phyloP scores from a whole-genome alignment of 176 grass and related monocot species.

The bread wheat (Triticum aestivum) region IWGSC_CS_RefSeq_v2.1 NC_057799.1:66160784-66161283 shows the following conservation, averaged over 20 bases:
- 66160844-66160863: not conserved
- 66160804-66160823: not conserved
- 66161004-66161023: not conserved
- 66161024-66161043: not conserved
- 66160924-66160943: not conserved
- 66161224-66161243: slow-evolving; percentile 71
- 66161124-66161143: slow-evolving; percentile 77
- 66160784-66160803: slow-evolving; percentile 18
- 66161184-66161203: slow-evolving; percentile 48
- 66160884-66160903: too few relatives aligned
- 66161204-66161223: slow-evolving; percentile 64
- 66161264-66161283: slow-evolving; percentile 40
- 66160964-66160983: not conserved
- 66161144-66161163: slow-evolving; percentile 49
- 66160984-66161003: not conserved
- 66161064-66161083: not conserved
- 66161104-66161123: slow-evolving; percentile 53
- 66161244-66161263: slow-evolving; percentile 78
- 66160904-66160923: too few relatives aligned
- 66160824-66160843: slow-evolving; percentile 10
- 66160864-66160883: not conserved
- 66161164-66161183: slow-evolving; percentile 52
- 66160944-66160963: not conserved
- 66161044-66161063: not conserved
- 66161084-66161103: not conserved